phyloP scores from a whole-genome alignment of 345 rosid species.

The Draba incana region DNA sequence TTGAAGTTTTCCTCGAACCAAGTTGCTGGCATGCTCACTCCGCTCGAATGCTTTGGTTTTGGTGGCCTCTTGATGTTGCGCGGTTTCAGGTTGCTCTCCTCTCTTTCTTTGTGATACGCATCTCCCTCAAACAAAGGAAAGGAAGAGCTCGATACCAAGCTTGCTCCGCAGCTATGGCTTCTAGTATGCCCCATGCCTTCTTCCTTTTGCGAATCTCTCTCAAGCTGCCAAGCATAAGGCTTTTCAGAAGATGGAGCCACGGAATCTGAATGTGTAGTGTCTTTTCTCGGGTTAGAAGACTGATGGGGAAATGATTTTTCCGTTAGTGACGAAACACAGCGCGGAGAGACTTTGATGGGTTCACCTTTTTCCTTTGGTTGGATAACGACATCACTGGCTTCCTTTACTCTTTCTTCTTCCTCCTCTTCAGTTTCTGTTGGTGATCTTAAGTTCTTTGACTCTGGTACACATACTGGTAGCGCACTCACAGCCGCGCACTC shows the following conservation, averaged over 20 bases:
- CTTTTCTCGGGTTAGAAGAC: conserved; percentile 52
- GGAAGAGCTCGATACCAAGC: conserved; percentile 44
- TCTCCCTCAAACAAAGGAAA: conserved; percentile 41
- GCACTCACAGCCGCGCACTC: conserved; percentile 39
- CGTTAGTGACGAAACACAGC: conserved; percentile 45
- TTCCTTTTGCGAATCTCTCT: conserved; percentile 44
- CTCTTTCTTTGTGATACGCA: conserved; percentile 49
- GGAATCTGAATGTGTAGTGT: conserved; percentile 35
- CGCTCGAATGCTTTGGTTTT: conserved; percentile 32
- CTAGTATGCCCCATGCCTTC: conserved; percentile 51
- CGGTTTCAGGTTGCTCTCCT: conserved; percentile 44
- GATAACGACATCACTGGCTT: conserved; percentile 26
- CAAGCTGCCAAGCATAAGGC: conserved; percentile 44
- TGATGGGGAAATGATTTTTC: conserved; percentile 45
- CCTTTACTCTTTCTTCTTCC: conserved; percentile 30
- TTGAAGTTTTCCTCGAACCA: conserved; percentile 46
- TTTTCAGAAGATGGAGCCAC: conserved; percentile 49
- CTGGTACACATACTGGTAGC: conserved; percentile 26
- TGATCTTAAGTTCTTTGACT: conserved; percentile 33
- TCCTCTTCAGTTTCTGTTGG: conserved; percentile 30
- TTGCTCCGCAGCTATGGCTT: conserved; percentile 76
- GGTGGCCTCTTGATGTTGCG: conserved; percentile 38
- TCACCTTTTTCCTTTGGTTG: conserved; percentile 42
- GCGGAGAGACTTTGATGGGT: conserved; percentile 32
- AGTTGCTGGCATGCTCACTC: conserved; percentile 41